Conservation (phyloP, 2,329 filamentous ascomycete species). For the Aspergillus sojae region DNA sequence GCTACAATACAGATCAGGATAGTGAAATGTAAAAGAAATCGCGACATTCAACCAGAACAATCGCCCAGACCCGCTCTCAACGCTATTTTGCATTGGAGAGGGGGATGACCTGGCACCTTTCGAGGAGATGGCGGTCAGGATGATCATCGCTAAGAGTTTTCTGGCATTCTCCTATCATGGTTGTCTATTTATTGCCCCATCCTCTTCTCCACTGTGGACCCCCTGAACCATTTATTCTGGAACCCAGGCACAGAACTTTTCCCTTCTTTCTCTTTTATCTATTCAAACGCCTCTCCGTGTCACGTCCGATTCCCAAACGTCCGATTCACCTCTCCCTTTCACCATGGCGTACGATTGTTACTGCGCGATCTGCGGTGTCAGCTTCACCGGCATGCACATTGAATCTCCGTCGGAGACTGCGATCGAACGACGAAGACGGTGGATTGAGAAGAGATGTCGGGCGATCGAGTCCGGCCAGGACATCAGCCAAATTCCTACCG, state of each 20-base stretch:
- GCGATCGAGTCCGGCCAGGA: constrained; percentile 15
- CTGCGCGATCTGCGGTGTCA: constrained; percentile 26
- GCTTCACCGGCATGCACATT: constrained; percentile 26
- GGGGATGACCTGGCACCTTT: constrained; percentile 3
- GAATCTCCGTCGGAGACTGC: constrained; percentile 21
- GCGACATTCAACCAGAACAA: constrained; percentile 1
- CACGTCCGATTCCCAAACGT: background rate
- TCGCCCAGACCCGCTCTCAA: background rate
- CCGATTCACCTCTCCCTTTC: background rate
- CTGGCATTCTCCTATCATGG: background rate
- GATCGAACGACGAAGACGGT: constrained; percentile 20
- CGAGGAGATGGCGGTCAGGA: background rate
- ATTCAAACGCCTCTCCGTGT: background rate
- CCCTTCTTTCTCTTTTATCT: background rate
- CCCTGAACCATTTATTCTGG: constrained; percentile 3
- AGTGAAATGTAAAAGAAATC: background rate
- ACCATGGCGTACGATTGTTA: constrained; percentile 28
- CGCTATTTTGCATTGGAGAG: background rate
- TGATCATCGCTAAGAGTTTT: constrained; percentile 5
- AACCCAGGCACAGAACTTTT: constrained; percentile 1
- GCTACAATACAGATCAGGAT: background rate
- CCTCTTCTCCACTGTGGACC: constrained; percentile 1
- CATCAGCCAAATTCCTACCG: constrained; percentile 4
- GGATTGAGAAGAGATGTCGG: constrained; percentile 21
- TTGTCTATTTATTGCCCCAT: constrained; percentile 1